Percentiles rank a stretch among this genome's conserved stretches.
Conservation (phyloP, 2,329 filamentous ascomycete species). For the Sclerotiophoma versabilis region DNA sequence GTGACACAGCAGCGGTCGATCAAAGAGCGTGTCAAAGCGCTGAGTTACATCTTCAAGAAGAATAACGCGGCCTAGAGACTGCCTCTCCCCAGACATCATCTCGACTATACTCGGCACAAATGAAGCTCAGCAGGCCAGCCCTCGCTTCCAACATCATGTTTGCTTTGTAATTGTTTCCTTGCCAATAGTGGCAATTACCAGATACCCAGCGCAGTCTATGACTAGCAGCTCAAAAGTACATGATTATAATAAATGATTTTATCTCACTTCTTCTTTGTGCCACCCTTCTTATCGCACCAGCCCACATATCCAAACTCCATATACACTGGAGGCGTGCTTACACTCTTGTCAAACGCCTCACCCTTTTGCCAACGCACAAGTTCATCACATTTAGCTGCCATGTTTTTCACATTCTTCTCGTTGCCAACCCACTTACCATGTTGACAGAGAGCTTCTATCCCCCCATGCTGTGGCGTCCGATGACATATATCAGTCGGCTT, state of each 20-base stretch:
- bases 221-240: constrained; percentile 6
- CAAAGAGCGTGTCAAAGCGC: constrained; percentile 40
- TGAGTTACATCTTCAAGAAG: constrained; percentile 37
- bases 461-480: background rate
- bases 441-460: background rate
- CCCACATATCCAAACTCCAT: background rate
- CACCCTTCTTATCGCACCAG: background rate
- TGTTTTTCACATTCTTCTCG: background rate
- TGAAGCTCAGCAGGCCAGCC: constrained; percentile 2
- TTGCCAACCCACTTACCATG: background rate
- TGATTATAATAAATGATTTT: background rate
- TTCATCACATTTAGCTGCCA: background rate
- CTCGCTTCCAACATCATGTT: constrained; percentile 2
- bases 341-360: background rate
- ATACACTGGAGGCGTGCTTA: background rate
- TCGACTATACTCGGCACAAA: background rate
- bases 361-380: background rate
- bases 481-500: background rate
- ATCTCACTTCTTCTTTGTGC: background rate
- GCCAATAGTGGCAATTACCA: background rate
- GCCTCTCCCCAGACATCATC: too few relatives aligned
- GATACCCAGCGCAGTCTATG: constrained; percentile 10
- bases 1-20: constrained; percentile 42
- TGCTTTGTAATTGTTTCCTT: constrained; percentile 1
- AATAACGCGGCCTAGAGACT: background rate